Base-by-base conservation (phyloP, 495 filamentous ascomycete species). In the Haplographium delicatum region DNA sequence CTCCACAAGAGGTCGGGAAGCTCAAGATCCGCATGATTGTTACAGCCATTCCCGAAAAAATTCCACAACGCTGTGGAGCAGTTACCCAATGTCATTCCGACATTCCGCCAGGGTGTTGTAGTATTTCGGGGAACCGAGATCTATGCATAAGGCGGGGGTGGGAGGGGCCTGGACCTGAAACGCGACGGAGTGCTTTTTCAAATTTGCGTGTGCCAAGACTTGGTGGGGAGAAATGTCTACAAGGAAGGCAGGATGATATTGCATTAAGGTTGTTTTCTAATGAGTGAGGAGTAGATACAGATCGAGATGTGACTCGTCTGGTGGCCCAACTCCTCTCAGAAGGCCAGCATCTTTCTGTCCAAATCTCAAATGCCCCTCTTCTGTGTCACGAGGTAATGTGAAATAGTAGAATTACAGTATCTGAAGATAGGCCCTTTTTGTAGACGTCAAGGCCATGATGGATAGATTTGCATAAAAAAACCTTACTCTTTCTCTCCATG, bases 161-260 rank as follows among this genome's bases (percentile, higher is more conserved):
- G n/a, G n/a, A n/a, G 35, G 22, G 18, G 33, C 15, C 15, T 39
- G n/a, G n/a, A n/a, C n/a, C 35, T 39, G 35, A 39, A 39, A 39
- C 35, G 35, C 2, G 35, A 20, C 18, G 35, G 22, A 39, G n/a
- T 39, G n/a, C 35, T 39, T 39, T 19, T 39, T 19, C 33, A 19
- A 19, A 39, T 6, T 19, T 39, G 7, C 4, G 35, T 39, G 35
- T 19, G 9, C 4, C 18, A 19, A 15, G 7, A 39, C 7, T 19
- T 39, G 35, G 35, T 39, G 35, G 35, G n/a, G 16, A 39, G n/a
- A 39, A 39, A 39, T n/a, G 35, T 39, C 35, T 39, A 39, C 35
- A 39, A 39, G 35, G 35, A 5, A 39, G 35, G 35, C 35, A 15
- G n/a, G n/a, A 39, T 8, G n/a, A 39, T 13, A 39, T 39, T 15